These are phyloP conservation scores for Paramecium tetraurelia DNA, from an alignment of 73 alveolate species.

Conservation along the genomic window DNA sequence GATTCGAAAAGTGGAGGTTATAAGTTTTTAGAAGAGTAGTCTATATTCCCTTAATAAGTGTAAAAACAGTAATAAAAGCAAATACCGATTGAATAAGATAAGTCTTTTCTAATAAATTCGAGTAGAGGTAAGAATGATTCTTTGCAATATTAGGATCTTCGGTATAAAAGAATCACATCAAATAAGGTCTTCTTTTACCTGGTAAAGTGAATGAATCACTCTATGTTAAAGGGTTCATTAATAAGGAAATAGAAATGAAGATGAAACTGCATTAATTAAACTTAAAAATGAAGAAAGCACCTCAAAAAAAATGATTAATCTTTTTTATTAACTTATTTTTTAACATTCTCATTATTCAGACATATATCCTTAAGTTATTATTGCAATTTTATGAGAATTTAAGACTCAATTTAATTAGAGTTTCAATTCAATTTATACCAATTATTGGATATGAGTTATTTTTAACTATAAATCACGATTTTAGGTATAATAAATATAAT, in stretches of 20 bases:
- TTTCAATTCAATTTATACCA: too few species aligned
- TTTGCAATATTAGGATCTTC: background rate
- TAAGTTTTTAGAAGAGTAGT: background rate
- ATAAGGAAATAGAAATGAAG: constrained; percentile 4
- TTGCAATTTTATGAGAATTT: background rate
- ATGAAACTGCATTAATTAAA: background rate
- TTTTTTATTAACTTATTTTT: background rate
- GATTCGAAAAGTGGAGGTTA: constrained; percentile 27
- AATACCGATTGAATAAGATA: background rate
- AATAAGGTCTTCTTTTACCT: background rate
- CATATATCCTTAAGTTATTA: background rate
- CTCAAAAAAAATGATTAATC: background rate
- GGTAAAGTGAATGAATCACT: constrained; percentile 8
- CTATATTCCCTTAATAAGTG: background rate
- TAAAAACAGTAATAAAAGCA: background rate
- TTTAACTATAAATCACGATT: too few species aligned
- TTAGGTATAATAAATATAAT: too few species aligned
- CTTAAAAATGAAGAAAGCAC: constrained; percentile 2
- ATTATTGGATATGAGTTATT: too few species aligned
- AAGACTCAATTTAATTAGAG: too few species aligned
- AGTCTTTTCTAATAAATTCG: background rate
- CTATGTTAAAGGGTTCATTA: constrained; percentile 23
- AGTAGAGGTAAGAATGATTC: background rate
- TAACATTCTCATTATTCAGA: background rate
- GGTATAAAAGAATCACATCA: background rate